Evolutionary conservation across 1,284 basidiomycete species (phyloP), one percentile per base, ranked within the genome.

Genomic region (Malassezia dermatis): DNA sequence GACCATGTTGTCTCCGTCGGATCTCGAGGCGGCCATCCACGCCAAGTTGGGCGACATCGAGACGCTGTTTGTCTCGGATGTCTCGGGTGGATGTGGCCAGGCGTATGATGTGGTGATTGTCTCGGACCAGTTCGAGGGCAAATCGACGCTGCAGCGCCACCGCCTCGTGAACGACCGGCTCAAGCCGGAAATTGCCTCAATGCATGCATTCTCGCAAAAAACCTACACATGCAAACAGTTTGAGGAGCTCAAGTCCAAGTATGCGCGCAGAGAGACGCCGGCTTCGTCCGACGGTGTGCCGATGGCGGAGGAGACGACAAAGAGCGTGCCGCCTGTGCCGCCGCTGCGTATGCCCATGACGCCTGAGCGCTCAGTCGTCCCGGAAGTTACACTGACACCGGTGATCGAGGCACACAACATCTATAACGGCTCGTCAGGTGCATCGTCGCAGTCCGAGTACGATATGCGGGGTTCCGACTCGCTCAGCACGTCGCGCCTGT

Each of bases 171-270:
- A 77, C 56, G 76, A 76, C 11, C 63, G 70, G 28, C 67, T 77
- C 34, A 76, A 76, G 55, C 72, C 74, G 28, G 73, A 77, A 56
- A 77, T 77, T 31, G 76, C 75, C 1, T 66, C 76, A 57, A 69
- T 77, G 37, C 76, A 77, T 53, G 76, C 76, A 10, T 77, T 77
- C 53, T 75, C 75, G 0, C 76, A 76, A 56, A 71, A 73, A 51
- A 73, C 71, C 0, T 73, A 71, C 50, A 74, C 71, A 7, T 60
- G 63, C 0, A 42, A 63, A 27, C 64, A 66, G 40, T 68, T 67
- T 43, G 52, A 56, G 28, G 37, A 48, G 24, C 61, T 58, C n/a
- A 21, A 27, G 28, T 44, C 35, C 8, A 51, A 44, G 31, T 43
- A 60, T 49, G 49, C 52, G 31, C 34, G 23, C n/a, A 12, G 17